Conservation (phyloP, 345 rosid species). For the Rhodamnia argentea region DNA sequence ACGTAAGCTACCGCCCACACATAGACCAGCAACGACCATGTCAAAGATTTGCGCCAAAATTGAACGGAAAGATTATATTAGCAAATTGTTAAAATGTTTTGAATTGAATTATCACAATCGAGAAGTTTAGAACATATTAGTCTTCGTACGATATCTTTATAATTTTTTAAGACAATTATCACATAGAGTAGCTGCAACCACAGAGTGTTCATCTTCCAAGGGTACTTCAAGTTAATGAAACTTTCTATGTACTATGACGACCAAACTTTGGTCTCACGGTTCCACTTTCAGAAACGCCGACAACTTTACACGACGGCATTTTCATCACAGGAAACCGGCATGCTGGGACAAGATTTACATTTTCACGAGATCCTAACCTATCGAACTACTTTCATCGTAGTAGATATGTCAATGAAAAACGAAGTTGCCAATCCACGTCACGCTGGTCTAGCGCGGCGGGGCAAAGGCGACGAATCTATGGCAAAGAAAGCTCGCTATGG, state of each 20-base stretch:
- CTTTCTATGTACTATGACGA: neutral
- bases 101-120: neutral
- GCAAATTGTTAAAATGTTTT: rapidly evolving
- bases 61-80: too few relatives aligned
- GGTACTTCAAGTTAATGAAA: neutral
- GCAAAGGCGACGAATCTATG: neutral
- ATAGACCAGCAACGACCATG: too few relatives aligned
- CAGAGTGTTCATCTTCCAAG: neutral
- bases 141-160: rapidly evolving
- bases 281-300: too few relatives aligned
- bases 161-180: neutral
- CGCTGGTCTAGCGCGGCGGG: neutral
- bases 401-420: neutral
- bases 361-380: neutral
- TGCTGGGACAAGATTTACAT: neutral
- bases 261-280: neutral
- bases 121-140: neutral
- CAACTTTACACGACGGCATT: neutral
- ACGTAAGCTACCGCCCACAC: too few relatives aligned
- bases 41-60: too few relatives aligned
- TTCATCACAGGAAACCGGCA: neutral
- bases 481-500: neutral
- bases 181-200: neutral
- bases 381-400: neutral
- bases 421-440: neutral